A percentile compares a stretch with the other conserved stretches of the same genome.
Evolutionary conservation across 306 rosid genomes (phyloP).

Genomic region (Cucumis cinereus): DNA sequence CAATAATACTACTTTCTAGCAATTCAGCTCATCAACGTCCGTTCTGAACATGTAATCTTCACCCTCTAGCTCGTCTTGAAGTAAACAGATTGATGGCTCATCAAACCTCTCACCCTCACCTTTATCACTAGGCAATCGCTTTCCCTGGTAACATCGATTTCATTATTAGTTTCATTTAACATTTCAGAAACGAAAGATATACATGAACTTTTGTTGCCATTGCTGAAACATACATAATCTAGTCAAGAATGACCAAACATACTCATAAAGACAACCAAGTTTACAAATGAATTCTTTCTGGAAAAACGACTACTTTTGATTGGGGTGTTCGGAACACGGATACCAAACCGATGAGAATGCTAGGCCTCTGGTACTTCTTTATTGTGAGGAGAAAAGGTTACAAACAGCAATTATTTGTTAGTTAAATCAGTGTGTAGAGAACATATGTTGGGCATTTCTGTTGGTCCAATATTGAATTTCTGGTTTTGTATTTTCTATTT

Average conservation of each 20-base stretch:
- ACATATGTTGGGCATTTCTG: not conserved
- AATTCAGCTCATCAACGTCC: slow-evolving; percentile 52
- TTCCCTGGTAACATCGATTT: slow-evolving; percentile 35
- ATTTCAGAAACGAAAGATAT: not conserved
- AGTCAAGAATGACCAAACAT: not conserved
- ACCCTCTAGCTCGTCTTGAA: slow-evolving; percentile 75
- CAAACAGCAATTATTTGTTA: not conserved
- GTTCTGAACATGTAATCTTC: slow-evolving; percentile 73
- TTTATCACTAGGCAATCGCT: slow-evolving; percentile 23
- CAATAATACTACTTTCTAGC: slow-evolving; percentile 14
- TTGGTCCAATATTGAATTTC: not conserved
- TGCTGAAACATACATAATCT: not conserved
- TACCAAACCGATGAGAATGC: not conserved
- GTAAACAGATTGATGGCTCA: slow-evolving; percentile 28
- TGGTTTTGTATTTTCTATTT: not conserved
- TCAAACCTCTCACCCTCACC: slow-evolving; percentile 27
- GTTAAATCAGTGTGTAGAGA: not conserved
- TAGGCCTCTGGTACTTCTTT: not conserved
- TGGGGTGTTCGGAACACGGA: not conserved
- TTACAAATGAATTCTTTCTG: not conserved
- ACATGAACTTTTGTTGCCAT: not conserved
- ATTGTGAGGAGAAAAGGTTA: not conserved
- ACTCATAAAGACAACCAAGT: not conserved
- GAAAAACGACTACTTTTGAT: not conserved
- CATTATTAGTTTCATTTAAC: not conserved